A percentile compares a stretch with the other conserved stretches of the same genome.
These are phyloP conservation scores for Phytophthora melonis DNA, from an alignment of 352 stramenopile genomes.

Conservation along the genomic window DNA sequence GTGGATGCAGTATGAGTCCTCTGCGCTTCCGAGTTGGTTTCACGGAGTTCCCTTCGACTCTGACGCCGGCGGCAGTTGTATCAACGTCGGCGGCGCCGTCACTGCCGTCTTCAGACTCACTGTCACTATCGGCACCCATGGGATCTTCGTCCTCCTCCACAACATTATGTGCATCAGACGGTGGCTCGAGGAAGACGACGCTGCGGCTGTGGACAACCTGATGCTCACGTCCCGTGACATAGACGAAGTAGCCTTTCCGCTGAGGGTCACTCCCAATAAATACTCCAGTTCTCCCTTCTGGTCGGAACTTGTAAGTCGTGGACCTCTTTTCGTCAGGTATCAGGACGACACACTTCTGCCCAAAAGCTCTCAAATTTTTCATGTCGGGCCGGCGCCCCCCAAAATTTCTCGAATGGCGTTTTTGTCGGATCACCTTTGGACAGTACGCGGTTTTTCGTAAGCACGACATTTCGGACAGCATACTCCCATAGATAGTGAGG, in stretches of 20 bases:
- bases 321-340: constrained; percentile 12
- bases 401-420: constrained; percentile 11
- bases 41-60: not conserved
- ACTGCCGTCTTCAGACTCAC: not conserved
- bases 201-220: too few species aligned
- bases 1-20: too few species aligned
- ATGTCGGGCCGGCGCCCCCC: constrained; percentile 19
- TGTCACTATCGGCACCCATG: not conserved
- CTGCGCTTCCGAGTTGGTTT: not conserved
- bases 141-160: not conserved
- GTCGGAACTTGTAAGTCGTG: not conserved
- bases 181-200: not conserved
- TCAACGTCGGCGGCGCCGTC: not conserved
- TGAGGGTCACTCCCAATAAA: too few species aligned
- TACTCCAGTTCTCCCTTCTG: too few species aligned
- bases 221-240: too few species aligned
- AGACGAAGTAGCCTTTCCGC: too few species aligned
- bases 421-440: not conserved
- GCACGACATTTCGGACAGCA: not conserved
- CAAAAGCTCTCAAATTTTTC: constrained; percentile 8
- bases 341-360: constrained; percentile 9
- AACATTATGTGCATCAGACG: not conserved
- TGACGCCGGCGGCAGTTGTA: too few species aligned
- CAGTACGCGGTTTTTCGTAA: not conserved
- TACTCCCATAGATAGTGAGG: constrained; percentile 26